Evolutionary conservation across 208 protist genomes (phyloP).

Genomic region (Spironucleus salmonicida): DNA sequence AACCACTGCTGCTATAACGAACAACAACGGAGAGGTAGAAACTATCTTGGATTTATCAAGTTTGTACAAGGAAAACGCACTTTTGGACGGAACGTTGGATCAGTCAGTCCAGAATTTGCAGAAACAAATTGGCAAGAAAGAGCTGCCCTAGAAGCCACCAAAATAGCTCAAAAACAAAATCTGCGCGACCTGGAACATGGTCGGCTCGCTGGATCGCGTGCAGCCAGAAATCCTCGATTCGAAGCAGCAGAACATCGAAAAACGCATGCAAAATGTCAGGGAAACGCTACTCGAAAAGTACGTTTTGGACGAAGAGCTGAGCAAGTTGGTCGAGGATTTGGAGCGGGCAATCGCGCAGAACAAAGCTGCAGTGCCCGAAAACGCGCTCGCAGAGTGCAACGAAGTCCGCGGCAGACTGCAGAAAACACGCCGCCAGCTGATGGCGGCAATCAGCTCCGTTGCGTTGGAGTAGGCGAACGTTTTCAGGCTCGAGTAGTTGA

Average conservation of each 20-base stretch:
- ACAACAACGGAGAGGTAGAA: conserved; percentile 7
- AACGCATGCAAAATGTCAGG: background rate
- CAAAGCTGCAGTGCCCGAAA: background rate
- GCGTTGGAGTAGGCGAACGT: background rate
- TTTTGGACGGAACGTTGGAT: no score
- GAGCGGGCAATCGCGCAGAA: background rate
- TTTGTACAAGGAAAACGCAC: no score
- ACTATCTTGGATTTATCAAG: no score
- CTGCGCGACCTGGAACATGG: conserved; percentile 31
- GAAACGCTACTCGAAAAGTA: background rate
- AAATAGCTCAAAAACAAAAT: background rate
- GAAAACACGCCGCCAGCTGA: background rate
- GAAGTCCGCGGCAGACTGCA: background rate
- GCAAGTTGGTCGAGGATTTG: background rate
- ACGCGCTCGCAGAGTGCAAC: background rate
- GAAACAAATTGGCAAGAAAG: no score
- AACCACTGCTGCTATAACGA: background rate
- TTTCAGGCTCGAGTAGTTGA: background rate
- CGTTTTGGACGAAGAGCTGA: conserved; percentile 8
- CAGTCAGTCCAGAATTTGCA: no score
- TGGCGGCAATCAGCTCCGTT: background rate
- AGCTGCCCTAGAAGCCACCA: no score
- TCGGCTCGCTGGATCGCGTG: background rate
- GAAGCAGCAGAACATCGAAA: conserved; percentile 8
- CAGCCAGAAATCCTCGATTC: background rate